A percentile compares a stretch with the other conserved stretches of the same genome.
Conservation (phyloP, 78 protist genomes). For the Salpingoeca rosetta region DNA sequence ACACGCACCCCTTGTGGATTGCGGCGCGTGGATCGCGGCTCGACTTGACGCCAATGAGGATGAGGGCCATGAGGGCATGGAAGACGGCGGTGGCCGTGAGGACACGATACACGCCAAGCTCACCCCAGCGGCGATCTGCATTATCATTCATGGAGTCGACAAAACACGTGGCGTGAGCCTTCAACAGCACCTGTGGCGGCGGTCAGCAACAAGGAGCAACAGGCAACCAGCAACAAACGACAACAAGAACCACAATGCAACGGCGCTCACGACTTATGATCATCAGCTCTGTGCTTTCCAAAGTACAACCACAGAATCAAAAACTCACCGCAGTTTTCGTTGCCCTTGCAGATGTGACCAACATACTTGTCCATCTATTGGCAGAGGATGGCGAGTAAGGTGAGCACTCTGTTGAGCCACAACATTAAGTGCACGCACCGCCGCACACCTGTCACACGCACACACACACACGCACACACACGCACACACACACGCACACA, state of each 20-base stretch:
- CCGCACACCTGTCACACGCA: not conserved
- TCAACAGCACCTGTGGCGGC: not conserved
- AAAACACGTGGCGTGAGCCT: not conserved
- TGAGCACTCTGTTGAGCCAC: not conserved
- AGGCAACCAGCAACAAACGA: too few species aligned
- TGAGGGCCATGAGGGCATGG: not conserved
- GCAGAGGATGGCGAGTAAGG: not conserved
- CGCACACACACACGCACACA: not conserved
- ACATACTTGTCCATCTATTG: not conserved
- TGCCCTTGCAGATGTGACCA: not conserved
- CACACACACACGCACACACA: not conserved
- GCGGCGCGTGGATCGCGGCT: conserved; percentile 9
- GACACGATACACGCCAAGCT: conserved; percentile 21
- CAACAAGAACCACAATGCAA: too few species aligned
- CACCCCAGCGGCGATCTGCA: not conserved
- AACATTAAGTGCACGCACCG: not conserved
- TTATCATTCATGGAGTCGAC: not conserved
- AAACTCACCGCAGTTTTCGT: not conserved
- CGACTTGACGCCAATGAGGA: conserved; percentile 11
- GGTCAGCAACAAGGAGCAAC: too few species aligned
- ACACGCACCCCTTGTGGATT: conserved; percentile 22
- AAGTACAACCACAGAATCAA: too few species aligned
- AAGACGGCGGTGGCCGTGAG: conserved; percentile 5
- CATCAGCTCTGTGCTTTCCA: not conserved
- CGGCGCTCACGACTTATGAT: not conserved